phyloP scores from a whole-genome alignment of 208 protist genomes.

The Angomonas ambiguus region DNA sequence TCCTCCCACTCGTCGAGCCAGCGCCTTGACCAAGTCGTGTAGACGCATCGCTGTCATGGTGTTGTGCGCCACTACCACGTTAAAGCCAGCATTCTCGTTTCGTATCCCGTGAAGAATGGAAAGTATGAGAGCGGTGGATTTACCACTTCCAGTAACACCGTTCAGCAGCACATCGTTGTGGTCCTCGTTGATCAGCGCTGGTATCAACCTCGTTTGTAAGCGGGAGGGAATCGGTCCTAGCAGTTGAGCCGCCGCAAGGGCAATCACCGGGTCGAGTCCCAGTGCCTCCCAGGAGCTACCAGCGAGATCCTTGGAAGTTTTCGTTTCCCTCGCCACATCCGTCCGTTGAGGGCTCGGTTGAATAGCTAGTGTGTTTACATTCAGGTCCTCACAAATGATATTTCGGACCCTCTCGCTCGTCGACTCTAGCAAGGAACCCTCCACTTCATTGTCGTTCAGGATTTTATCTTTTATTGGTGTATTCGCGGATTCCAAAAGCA shows the following conservation, averaged over 20 bases:
- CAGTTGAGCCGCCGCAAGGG: constrained; percentile 25
- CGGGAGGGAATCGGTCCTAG: constrained; percentile 51
- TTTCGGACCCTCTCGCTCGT: constrained; percentile 31
- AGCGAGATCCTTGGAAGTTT: constrained; percentile 28
- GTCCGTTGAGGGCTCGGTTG: constrained; percentile 3
- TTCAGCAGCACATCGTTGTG: constrained; percentile 85
- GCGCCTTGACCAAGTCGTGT: constrained; percentile 41
- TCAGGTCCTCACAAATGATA: constrained; percentile 42
- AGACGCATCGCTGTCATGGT: constrained; percentile 59
- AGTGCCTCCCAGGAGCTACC: constrained; percentile 44
- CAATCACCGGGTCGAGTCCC: constrained; percentile 48
- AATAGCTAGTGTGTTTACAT: constrained; percentile 18
- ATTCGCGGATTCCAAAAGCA: not conserved
- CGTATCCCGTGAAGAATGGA: constrained; percentile 67
- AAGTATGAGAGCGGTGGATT: constrained; percentile 72
- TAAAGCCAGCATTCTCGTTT: constrained; percentile 56
- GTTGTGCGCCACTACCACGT: constrained; percentile 68
- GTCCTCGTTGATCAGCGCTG: constrained; percentile 71
- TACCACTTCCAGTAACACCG: constrained; percentile 75
- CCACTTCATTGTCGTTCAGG: constrained; percentile 38
- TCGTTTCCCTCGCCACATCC: not conserved
- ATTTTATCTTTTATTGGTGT: constrained; percentile 43
- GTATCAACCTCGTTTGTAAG: constrained; percentile 65
- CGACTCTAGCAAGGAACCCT: constrained; percentile 53
- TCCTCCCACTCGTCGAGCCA: constrained; percentile 41